A percentile compares a stretch with the other conserved stretches of the same genome.
Conservation (phyloP, 2,329 filamentous ascomycete genomes). For the Cercospora sesami region DNA sequence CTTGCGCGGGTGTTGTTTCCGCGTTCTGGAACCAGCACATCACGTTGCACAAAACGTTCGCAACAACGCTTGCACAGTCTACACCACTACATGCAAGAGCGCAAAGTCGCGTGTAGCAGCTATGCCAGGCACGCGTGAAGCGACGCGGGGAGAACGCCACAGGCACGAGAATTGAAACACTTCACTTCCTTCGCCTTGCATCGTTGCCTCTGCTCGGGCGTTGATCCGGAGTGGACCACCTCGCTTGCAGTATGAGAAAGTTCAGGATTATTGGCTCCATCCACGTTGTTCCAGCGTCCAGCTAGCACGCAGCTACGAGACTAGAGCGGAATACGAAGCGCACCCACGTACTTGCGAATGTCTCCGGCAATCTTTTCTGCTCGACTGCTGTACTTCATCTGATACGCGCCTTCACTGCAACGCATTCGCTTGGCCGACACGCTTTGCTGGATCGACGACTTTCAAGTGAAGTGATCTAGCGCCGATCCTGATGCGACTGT, state of each 20-base stretch:
- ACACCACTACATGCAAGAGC: background rate
- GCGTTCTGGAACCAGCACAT: background rate
- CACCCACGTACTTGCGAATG: background rate
- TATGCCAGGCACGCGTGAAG: background rate
- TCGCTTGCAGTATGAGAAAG: slow-evolving; percentile 1
- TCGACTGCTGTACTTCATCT: background rate
- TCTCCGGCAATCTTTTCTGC: background rate
- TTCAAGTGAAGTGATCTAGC: background rate
- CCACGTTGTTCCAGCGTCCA: background rate
- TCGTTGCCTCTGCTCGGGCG: background rate
- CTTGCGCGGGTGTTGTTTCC: background rate
- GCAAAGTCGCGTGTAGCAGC: background rate
- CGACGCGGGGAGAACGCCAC: background rate
- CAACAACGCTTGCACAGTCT: background rate
- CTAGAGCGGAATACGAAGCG: background rate
- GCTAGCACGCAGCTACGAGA: background rate
- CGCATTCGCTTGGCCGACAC: background rate
- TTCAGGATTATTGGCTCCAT: background rate
- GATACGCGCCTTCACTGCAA: background rate
- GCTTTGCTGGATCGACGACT: background rate
- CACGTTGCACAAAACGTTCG: background rate
- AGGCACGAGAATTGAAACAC: background rate
- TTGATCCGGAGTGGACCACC: background rate
- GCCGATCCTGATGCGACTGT: background rate
- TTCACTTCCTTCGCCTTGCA: background rate